Conservation (phyloP, 441 rosid genomes). For the Gossypium lobatum region DNA sequence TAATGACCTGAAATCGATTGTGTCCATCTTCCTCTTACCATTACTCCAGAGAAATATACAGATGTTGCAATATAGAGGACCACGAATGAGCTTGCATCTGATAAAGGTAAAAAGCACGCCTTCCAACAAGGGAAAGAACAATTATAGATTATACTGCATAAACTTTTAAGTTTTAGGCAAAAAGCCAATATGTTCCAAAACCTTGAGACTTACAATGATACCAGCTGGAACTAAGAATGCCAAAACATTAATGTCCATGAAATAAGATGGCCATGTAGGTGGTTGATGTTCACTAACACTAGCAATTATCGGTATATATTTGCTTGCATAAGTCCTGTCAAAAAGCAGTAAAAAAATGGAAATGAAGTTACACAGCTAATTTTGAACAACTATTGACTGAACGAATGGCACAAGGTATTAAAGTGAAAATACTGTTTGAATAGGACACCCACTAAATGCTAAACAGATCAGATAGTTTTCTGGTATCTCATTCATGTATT, state of each 20-base stretch:
- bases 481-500: neutral
- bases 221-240: conserved; percentile 99
- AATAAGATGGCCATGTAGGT: conserved; percentile 99
- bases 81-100: conserved; percentile 96
- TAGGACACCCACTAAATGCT: neutral
- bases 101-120: conserved; percentile 97
- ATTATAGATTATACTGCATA: conserved; percentile 5
- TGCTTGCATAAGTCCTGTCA: conserved; percentile 98
- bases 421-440: neutral
- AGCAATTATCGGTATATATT: conserved; percentile 97
- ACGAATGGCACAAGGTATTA: neutral
- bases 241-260: conserved; percentile 98
- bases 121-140: conserved; percentile 35
- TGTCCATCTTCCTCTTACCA: conserved; percentile 49
- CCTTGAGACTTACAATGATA: conserved; percentile 64
- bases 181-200: conserved; percentile 9
- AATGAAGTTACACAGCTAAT: neutral
- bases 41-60: conserved; percentile 98
- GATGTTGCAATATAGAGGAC: conserved; percentile 90
- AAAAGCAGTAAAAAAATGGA: conserved; percentile 1
- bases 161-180: neutral
- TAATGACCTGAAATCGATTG: neutral
- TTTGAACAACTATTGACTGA: conserved; percentile 1
- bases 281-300: conserved; percentile 99
- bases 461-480: neutral